A percentile compares a stretch with the other conserved stretches of the same genome.
These are phyloP conservation scores for Lithohypha guttulata DNA, from an alignment of 2,329 filamentous ascomycete species.

Conservation along the genomic window DNA sequence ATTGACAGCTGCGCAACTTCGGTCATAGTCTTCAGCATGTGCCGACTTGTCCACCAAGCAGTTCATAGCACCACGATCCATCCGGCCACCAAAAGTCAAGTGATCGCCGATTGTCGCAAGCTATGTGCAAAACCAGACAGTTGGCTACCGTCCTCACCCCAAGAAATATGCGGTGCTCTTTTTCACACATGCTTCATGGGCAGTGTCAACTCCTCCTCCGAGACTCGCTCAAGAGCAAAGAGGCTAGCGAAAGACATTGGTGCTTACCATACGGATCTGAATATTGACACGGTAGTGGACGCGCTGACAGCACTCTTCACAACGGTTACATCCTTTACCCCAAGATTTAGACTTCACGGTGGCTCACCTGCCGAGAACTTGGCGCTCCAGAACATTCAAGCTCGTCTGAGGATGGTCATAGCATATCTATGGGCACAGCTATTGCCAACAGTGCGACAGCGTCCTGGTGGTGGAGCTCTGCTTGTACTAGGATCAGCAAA, in stretches of 20 bases:
- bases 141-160: constrained; percentile 45
- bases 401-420: constrained; percentile 54
- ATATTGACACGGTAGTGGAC: constrained; percentile 51
- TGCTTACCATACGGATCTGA: constrained; percentile 59
- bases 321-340: constrained; percentile 48
- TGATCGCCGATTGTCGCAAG: constrained; percentile 43
- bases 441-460: constrained; percentile 47
- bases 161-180: constrained; percentile 49
- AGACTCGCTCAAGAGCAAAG: constrained; percentile 57
- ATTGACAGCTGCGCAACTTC: constrained; percentile 30
- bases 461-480: constrained; percentile 46
- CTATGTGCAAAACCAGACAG: constrained; percentile 38
- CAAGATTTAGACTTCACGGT: constrained; percentile 54
- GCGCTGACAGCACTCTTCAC: constrained; percentile 51
- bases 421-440: constrained; percentile 55
- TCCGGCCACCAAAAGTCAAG: constrained; percentile 27
- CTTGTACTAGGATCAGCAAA: constrained; percentile 60
- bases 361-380: constrained; percentile 52
- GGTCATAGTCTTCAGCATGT: constrained; percentile 35
- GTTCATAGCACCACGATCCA: constrained; percentile 38
- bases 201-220: constrained; percentile 53
- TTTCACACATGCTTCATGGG: constrained; percentile 62
- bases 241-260: constrained; percentile 38
- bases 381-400: constrained; percentile 56
- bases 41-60: constrained; percentile 45